Evolutionary conservation across 73 alveolate genomes (phyloP), one percentile per base, ranked within the genome.

Genomic region (Tetrahymena elliotti): DNA sequence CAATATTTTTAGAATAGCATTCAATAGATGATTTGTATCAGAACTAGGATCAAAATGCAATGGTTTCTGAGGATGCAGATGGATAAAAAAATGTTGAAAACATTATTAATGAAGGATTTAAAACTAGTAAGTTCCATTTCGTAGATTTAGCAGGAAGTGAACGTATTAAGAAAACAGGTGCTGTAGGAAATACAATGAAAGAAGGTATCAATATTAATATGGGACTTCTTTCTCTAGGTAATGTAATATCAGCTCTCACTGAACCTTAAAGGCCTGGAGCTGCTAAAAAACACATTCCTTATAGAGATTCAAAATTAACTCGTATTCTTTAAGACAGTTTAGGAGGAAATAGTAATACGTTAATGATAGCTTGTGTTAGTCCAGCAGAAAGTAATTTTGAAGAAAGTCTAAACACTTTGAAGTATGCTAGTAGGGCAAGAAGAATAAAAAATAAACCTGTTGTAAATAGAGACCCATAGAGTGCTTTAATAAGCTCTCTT

Each of bases 101-200:
- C 11, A n/a, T 68, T 0, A n/a, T 82, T 3, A 97, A 96, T 38
- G 98, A 96, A 27, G 99, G 98, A 5, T 94, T 97, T 84, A 96
- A 97, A 96, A 97, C 97, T 36, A 99, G 99, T 3, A 99, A 99
- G 96, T 98, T 99, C 84, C 99, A 98, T 93, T 98, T 99, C 94
- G 99, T 99, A 3, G 99, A 99, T 97, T 95, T 99, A 96, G 99
- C 99, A 6, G 99, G 99, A 52, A 97, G 99, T 96, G 99, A 99
- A 96, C 97, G 99, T 93, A 97, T 97, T 16, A 98, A 99, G 93
- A 97, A 98, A 53, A 97, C 99, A 37, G 98, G 99, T 33, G 99
- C 99, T 15, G 96, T 97, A 18, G 99, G 98, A 0, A 97, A 96
- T 83, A 97, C 98, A 33, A 96, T 98, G 83, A 97, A 98, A 83